Base-by-base conservation (phyloP, 176 grass and related monocot genomes). In the Pontederia crassipes region DNA sequence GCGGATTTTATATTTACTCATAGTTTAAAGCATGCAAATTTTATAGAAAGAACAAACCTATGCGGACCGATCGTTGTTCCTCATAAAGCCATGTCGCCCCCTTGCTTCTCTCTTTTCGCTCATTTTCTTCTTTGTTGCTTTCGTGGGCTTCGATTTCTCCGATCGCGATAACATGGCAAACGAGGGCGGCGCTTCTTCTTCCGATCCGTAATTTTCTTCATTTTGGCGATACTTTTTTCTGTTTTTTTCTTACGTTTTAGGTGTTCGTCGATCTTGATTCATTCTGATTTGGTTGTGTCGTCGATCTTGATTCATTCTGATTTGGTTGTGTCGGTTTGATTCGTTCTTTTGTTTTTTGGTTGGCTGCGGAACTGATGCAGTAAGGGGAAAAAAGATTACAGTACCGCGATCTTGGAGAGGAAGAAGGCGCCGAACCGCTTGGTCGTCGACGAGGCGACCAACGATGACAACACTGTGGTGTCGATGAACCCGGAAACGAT, bases 381-480 rank as follows among this genome's bases (percentile, higher is more conserved):
- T 61, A 85, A 85, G 62, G 83, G 61, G 61, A 94, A 94, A 74
- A 88, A 88, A 75, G 89, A 94, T 70, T 88, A 74, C 59, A 88
- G 78, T 67, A 94, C 81, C 29, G 80, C 78, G 64, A 94, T 85
- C 55, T 62, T 94, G 0, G 89, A 85, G 66, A 50, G 84, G 70
- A 94, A 94, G 59, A 85, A 88, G 68, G 80, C 84, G 9, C 75
- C 78, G 2, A 88, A 88, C 64, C 59, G 84, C 1, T 71, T 88
- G 55, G 72, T 88, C 29, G 81, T 94, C 57, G 88, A 93, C 8
- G 88, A 93, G 77, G 88, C 88, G 35, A 68, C 70, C 57, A 78
- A 81, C 28, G 88, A 93, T 14, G 88, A 93, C 18, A 93, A 93
- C 59, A 87, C 88, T 8, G 77, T 84, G 15, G 83, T 87, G 11